Evolutionary conservation across 805 yeast genomes (phyloP).

Genomic region (Saccharomycopsis olivae): DNA sequence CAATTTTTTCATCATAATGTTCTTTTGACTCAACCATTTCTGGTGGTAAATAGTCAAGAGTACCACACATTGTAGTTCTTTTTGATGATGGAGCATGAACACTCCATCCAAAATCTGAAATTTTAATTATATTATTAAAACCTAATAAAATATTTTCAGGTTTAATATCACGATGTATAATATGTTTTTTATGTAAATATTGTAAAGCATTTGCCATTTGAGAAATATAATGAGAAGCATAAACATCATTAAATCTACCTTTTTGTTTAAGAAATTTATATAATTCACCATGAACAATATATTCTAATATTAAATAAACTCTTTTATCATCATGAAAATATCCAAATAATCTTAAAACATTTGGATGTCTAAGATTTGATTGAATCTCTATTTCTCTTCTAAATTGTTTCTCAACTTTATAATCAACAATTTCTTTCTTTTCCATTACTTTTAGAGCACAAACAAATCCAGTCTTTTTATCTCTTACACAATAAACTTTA

Average conservation of each 20-base stretch:
- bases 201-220: constrained; percentile 76
- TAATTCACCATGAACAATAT: constrained; percentile 76
- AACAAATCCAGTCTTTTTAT: constrained; percentile 60
- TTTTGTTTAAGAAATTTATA: constrained; percentile 60
- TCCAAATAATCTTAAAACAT: constrained; percentile 72
- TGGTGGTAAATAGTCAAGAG: constrained; percentile 89
- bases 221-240: constrained; percentile 68
- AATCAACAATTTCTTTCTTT: constrained; percentile 62
- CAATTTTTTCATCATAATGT: constrained; percentile 63
- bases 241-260: constrained; percentile 59
- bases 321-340: constrained; percentile 74
- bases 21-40: constrained; percentile 82
- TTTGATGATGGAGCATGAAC: constrained; percentile 52
- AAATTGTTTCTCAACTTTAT: constrained; percentile 75
- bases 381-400: constrained; percentile 90
- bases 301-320: constrained; percentile 79
- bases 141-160: constrained; percentile 87
- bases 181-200: constrained; percentile 67
- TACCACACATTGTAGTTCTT: constrained; percentile 85
- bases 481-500: constrained; percentile 79
- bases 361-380: constrained; percentile 63
- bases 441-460: constrained; percentile 91
- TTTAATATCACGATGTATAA: constrained; percentile 87
- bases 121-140: constrained; percentile 62
- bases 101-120: constrained; percentile 96